A percentile compares a stretch with the other conserved stretches of the same genome.
Evolutionary conservation across 345 rosid genomes (phyloP).

Genomic region (Syzygium jambos): DNA sequence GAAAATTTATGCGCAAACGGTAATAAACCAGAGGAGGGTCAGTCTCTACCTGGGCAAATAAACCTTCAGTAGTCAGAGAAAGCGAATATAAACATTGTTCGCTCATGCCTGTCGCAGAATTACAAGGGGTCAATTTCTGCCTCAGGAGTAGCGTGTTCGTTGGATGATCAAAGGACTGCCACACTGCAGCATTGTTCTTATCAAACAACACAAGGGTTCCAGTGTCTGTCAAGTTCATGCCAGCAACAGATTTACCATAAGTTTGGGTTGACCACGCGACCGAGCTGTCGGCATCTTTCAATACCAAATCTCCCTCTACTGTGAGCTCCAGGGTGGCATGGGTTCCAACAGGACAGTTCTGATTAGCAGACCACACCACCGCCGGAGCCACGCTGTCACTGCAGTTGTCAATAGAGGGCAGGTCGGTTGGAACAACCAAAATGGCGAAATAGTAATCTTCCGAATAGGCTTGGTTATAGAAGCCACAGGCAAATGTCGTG

Average conservation of each 20-base stretch:
- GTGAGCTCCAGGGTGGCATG: conserved; percentile 2
- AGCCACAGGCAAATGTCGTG: neutral
- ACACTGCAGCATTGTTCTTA: neutral
- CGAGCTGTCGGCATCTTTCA: conserved; percentile 3
- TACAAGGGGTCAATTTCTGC: conserved; percentile 7
- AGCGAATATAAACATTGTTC: conserved; percentile 2
- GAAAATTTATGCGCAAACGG: neutral
- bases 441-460: neutral
- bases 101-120: neutral
- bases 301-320: neutral
- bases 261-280: conserved; percentile 11
- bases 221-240: neutral
- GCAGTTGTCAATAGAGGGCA: neutral
- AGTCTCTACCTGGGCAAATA: conserved; percentile 3
- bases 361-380: conserved; percentile 23
- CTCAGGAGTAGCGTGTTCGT: conserved; percentile 8
- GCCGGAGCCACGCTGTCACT: too few species aligned
- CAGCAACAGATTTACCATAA: neutral
- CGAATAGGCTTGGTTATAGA: neutral
- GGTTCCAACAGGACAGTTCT: neutral
- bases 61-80: neutral
- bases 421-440: neutral
- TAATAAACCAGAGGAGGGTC: neutral
- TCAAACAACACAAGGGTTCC: conserved; percentile 13
- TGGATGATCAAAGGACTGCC: conserved; percentile 18